phyloP scores from a whole-genome alignment of 441 rosid species.

The Syzygium syzygioides region DNA sequence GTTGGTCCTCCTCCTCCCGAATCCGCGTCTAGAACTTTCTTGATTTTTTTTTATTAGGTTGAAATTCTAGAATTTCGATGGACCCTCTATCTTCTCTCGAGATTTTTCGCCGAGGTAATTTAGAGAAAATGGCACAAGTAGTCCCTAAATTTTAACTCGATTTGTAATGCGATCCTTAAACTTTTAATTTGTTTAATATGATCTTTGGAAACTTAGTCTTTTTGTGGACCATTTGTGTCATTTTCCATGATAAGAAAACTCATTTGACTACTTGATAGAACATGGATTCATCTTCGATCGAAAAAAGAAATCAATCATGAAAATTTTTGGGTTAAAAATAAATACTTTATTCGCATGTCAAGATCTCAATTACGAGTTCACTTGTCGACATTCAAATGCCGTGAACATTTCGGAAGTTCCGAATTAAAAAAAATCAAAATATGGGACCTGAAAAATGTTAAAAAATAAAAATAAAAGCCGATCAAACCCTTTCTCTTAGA shows the following conservation, averaged over 20 bases:
- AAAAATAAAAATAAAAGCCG: not conserved
- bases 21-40: not conserved
- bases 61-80: not conserved
- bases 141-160: no score
- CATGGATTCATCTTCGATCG: not conserved
- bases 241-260: no score
- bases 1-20: not conserved
- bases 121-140: no score
- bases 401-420: not conserved
- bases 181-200: no score
- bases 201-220: no score
- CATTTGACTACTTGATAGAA: not conserved
- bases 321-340: no score
- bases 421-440: not conserved
- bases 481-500: not conserved
- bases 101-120: not conserved
- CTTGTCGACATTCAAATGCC: not conserved
- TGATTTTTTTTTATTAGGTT: not conserved
- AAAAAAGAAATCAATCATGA: no score
- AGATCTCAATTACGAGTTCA: not conserved
- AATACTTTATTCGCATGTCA: no score
- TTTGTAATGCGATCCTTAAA: no score
- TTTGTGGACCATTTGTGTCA: no score
- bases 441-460: accelerated
- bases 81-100: not conserved